Conservation (phyloP, 192 early-diverging fungal species). For the Gaertneriomyces sp. region DNA sequence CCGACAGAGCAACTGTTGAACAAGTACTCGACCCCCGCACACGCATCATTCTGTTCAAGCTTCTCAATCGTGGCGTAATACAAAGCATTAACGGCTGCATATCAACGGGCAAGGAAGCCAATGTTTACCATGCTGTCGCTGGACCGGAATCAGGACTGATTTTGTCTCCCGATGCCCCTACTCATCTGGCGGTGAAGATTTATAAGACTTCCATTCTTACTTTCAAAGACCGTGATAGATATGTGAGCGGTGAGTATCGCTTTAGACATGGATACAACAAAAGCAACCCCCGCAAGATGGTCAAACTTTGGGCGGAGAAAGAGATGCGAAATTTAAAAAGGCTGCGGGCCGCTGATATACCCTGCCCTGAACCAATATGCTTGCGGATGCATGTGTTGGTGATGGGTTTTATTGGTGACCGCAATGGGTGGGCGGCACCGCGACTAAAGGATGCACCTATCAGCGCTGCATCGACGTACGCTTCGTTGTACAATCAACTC, state of each 20-base stretch:
- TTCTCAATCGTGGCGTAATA: constrained; percentile 85
- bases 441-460: constrained; percentile 91
- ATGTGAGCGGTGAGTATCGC: constrained; percentile 91
- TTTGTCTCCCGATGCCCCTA: neutral
- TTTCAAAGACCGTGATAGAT: constrained; percentile 97
- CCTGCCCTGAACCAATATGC: constrained; percentile 82
- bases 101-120: constrained; percentile 97
- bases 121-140: constrained; percentile 94
- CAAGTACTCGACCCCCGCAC: constrained; percentile 98
- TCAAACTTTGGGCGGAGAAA: constrained; percentile 97
- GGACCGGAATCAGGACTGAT: constrained; percentile 47
- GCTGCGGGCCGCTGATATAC: constrained; percentile 76
- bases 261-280: constrained; percentile 93
- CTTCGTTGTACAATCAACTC: constrained; percentile 76
- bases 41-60: constrained; percentile 93
- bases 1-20: constrained; percentile 93
- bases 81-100: constrained; percentile 96
- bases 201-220: constrained; percentile 98
- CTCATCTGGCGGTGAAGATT: constrained; percentile 90
- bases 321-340: constrained; percentile 98
- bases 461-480: constrained; percentile 61
- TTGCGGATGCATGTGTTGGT: constrained; percentile 91
- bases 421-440: constrained; percentile 91
- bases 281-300: constrained; percentile 97
- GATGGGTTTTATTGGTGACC: constrained; percentile 91